These are phyloP conservation scores for Pholiota molesta DNA, from an alignment of 768 basidiomycete genomes.

Conservation along the genomic window DNA sequence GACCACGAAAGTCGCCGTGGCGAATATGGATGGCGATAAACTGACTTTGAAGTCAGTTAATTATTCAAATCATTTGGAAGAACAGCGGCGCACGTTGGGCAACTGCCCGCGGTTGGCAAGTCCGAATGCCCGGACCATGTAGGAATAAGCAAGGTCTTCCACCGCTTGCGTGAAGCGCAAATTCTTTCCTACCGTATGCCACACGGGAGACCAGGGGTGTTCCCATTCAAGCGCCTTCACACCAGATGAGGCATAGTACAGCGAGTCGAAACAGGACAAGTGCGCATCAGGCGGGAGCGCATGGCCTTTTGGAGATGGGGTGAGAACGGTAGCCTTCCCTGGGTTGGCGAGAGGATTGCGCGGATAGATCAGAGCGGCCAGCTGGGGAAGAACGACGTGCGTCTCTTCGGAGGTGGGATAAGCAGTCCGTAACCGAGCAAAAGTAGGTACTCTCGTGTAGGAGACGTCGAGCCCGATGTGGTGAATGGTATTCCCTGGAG, in stretches of 20 bases:
- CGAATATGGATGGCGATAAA: slow-evolving; percentile 49
- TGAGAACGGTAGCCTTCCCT: slow-evolving; percentile 26
- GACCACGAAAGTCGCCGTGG: slow-evolving; percentile 40
- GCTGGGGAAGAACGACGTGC: slow-evolving; percentile 30
- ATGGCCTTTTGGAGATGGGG: slow-evolving; percentile 27
- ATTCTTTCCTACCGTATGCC: slow-evolving; percentile 41
- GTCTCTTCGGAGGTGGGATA: slow-evolving; percentile 20
- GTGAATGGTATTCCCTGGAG: slow-evolving; percentile 26
- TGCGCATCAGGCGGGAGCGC: slow-evolving; percentile 28
- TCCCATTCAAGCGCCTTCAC: slow-evolving; percentile 34
- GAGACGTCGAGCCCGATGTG: slow-evolving; percentile 39
- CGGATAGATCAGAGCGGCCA: slow-evolving; percentile 34
- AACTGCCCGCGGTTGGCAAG: slow-evolving; percentile 21
- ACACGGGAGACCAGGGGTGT: slow-evolving; percentile 42
- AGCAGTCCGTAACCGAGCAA: slow-evolving; percentile 19
- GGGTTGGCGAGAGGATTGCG: slow-evolving; percentile 20
- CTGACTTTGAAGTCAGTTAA: slow-evolving; percentile 14
- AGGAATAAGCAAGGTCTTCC: slow-evolving; percentile 32
- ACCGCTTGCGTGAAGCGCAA: slow-evolving; percentile 36
- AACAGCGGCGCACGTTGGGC: slow-evolving; percentile 33
- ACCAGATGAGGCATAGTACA: slow-evolving; percentile 36
- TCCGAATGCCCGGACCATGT: slow-evolving; percentile 34
- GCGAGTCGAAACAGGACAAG: slow-evolving; percentile 34
- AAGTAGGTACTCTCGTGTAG: slow-evolving; percentile 34
- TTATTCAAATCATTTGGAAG: not conserved